Conservation (phyloP, 1,139 yeast species). For the Candida sojae region DNA sequence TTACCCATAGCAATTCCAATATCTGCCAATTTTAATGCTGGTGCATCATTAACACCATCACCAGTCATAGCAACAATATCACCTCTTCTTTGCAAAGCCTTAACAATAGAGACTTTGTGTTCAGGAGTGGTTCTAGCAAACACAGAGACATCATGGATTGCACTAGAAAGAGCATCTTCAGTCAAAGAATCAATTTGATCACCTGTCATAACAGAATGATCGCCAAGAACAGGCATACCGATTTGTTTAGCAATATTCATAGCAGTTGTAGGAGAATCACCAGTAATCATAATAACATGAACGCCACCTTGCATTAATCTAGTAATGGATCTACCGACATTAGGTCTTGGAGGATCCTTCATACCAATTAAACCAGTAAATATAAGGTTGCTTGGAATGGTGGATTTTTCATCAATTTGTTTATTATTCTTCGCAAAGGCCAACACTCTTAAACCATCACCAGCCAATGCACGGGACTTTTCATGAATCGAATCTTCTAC, state of each 20-base stretch:
- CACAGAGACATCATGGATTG: conserved; percentile 80
- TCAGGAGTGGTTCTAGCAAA: conserved; percentile 98
- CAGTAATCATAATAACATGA: conserved; percentile 95
- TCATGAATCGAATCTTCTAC: conserved; percentile 45
- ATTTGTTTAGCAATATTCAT: conserved; percentile 84
- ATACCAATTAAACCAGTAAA: conserved; percentile 89
- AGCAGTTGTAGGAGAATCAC: conserved; percentile 95
- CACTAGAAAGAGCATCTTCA: conserved; percentile 68
- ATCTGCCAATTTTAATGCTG: conserved; percentile 96
- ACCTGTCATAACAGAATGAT: conserved; percentile 77
- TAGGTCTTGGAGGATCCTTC: conserved; percentile 96
- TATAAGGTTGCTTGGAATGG: conserved; percentile 55
- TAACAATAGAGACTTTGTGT: conserved; percentile 88
- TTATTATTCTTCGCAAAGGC: conserved; percentile 66
- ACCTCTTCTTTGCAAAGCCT: conserved; percentile 88
- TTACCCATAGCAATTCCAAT: conserved; percentile 98
- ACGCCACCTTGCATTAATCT: conserved; percentile 87
- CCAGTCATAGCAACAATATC: conserved; percentile 99
- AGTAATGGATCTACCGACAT: conserved; percentile 71
- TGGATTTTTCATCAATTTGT: conserved; percentile 27
- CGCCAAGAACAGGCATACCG: conserved; percentile 79
- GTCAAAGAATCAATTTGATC: conserved; percentile 72
- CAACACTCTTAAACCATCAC: conserved; percentile 83
- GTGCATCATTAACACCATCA: conserved; percentile 98
- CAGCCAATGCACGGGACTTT: conserved; percentile 67